Percentiles rank a stretch among this genome's conserved stretches.
These are phyloP conservation scores for Calophaca sinica DNA, from an alignment of 306 rosid species.

Conservation along the genomic window DNA sequence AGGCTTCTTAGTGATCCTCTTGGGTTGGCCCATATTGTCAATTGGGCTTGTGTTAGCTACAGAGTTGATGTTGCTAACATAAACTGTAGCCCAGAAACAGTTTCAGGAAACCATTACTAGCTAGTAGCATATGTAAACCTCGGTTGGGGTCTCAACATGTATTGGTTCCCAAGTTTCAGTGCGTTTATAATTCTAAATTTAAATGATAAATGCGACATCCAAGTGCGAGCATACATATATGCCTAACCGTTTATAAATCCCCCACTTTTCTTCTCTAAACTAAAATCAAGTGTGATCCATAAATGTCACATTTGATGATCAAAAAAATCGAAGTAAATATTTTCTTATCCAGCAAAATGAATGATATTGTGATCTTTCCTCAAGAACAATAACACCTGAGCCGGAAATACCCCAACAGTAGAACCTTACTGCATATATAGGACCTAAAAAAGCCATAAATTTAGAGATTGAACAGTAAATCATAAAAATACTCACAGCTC, in stretches of 20 bases:
- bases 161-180: not conserved
- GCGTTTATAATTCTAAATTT: not conserved
- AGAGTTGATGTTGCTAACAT: too few relatives aligned
- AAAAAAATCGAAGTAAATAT: not conserved
- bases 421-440: conserved; percentile 21
- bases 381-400: conserved; percentile 1
- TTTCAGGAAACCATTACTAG: conserved; percentile 10
- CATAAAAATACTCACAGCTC: conserved; percentile 70
- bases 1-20: too few relatives aligned
- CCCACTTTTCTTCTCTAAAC: not conserved
- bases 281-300: not conserved
- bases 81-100: not conserved
- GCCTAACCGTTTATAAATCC: not conserved
- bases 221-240: not conserved
- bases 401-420: conserved; percentile 1
- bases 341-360: conserved; percentile 3
- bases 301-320: not conserved
- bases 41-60: too few relatives aligned
- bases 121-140: not conserved
- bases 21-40: too few relatives aligned
- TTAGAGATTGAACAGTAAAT: conserved; percentile 4
- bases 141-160: not conserved
- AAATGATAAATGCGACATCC: not conserved
- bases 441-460: conserved; percentile 21
- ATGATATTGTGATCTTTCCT: not conserved